phyloP scores from a whole-genome alignment of 495 filamentous ascomycete species.

The Friedmanniomyces simplex region DNA sequence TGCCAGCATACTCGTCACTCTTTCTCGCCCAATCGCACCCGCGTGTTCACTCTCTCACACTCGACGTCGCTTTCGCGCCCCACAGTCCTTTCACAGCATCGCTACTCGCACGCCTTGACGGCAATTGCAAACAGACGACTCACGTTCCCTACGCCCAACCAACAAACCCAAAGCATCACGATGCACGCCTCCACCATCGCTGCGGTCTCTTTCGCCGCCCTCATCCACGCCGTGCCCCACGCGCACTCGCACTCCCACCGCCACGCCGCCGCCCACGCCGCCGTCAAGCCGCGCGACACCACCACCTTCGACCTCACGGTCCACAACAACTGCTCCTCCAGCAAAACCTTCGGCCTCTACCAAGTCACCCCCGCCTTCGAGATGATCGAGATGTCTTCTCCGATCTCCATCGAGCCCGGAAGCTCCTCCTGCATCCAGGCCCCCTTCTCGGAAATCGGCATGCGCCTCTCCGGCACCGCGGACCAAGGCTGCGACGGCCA shows the following conservation, averaged over 20 bases:
- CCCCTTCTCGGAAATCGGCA: constrained; percentile 4
- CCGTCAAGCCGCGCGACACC: not conserved
- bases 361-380: constrained; percentile 8
- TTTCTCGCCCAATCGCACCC: not conserved
- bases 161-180: not conserved
- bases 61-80: not conserved
- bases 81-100: not conserved
- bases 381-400: constrained; percentile 2
- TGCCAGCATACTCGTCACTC: not conserved
- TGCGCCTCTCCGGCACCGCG: constrained; percentile 15
- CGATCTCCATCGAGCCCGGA: not conserved
- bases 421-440: constrained; percentile 1
- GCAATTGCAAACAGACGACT: not conserved
- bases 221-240: constrained; percentile 4
- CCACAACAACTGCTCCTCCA: constrained; percentile 12
- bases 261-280: not conserved
- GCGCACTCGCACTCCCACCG: not conserved
- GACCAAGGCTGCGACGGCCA: constrained; percentile 7
- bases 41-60: not conserved
- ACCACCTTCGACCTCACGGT: constrained; percentile 13
- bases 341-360: constrained; percentile 15
- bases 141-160: not conserved
- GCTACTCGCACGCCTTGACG: not conserved
- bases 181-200: constrained; percentile 8
- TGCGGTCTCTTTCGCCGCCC: constrained; percentile 1